Base-by-base conservation (phyloP, 2,329 filamentous ascomycete genomes). In the Epichloe elymi region DNA sequence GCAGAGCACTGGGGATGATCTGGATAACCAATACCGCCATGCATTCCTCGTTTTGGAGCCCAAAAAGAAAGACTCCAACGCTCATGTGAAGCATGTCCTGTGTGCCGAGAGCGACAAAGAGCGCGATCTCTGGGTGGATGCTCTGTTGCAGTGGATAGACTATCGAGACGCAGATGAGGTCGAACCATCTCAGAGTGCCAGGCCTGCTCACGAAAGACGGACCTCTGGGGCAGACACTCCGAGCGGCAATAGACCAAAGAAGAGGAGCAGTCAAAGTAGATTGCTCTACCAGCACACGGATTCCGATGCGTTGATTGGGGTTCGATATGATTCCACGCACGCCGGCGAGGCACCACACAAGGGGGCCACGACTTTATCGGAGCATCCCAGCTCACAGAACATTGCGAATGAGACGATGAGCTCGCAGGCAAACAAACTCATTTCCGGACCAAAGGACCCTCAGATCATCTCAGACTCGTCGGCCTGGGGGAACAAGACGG, bases 101-200 rank as follows among this genome's bases (percentile, higher is more conserved):
- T 98, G 93, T 65, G 91, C 93, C 0, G 93, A 98, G 67, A 97
- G 86, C 61, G 93, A 98, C 60, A 77, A 76, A 53, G 93, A 98
- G 70, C 82, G 93, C 53, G 93, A 98, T 67, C 76, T 84, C 43
- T 98, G 93, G 93, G 91, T 98, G 1, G 86, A 94, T 52, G 85
- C 87, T 20, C 73, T 98, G 40, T 72, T 97, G 53, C 85, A 88
- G 58, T 95, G 94, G 74, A 90, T 95, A 40, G 88, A 96, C 60
- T 83, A 79, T 61, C 76, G 74, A 48, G 82, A 86, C 40, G 71
- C 75, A 2, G 74, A 78, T 15, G 75, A 85, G 38, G 38, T 61
- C 20, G 70, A 70, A 48, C 49, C 57, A 37, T 57, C 23, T 20
- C 39, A 56, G 8, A 52, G 46, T 23, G 48, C 55, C 58, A 69